Percentiles rank a stretch among this genome's conserved stretches.
phyloP scores from a whole-genome alignment of 2,329 filamentous ascomycete species.

The Ophiostoma montium region DNA sequence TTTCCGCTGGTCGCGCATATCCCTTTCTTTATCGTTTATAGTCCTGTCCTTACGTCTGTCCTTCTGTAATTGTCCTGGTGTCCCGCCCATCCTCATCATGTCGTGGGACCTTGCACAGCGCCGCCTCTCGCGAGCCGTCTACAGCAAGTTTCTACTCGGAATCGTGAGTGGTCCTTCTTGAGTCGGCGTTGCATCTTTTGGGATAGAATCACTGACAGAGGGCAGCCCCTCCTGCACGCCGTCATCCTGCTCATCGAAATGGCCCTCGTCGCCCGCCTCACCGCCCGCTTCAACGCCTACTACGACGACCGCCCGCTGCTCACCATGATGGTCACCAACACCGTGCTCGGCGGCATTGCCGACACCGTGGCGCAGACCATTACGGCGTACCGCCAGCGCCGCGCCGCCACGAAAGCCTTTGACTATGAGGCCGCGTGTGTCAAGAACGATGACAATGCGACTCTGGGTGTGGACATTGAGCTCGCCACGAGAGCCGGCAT shows the following conservation, averaged over 20 bases:
- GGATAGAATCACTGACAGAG: background rate
- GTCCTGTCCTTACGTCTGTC: background rate
- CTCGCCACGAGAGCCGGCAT: background rate
- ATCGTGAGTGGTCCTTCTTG: conserved; percentile 40
- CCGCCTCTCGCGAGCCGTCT: conserved; percentile 50
- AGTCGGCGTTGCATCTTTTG: background rate
- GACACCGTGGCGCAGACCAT: conserved; percentile 93
- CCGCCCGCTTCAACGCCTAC: conserved; percentile 81
- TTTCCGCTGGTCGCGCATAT: no score
- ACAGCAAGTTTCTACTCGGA: conserved; percentile 60
- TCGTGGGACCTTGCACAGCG: conserved; percentile 44
- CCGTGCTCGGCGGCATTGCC: conserved; percentile 85
- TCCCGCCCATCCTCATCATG: conserved; percentile 26
- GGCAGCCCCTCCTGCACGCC: conserved; percentile 72
- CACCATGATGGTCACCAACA: conserved; percentile 98
- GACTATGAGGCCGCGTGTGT: conserved; percentile 42
- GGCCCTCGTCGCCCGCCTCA: conserved; percentile 67
- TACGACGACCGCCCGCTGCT: conserved; percentile 80
- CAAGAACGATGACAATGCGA: conserved; percentile 20
- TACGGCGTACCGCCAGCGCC: conserved; percentile 61
- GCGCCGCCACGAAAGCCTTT: conserved; percentile 44
- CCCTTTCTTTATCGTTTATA: background rate
- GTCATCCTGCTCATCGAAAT: conserved; percentile 81
- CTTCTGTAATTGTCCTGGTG: background rate
- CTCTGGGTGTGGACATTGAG: no score